Base-by-base conservation (phyloP, 768 basidiomycete genomes). In the Pleurotus platypus region DNA sequence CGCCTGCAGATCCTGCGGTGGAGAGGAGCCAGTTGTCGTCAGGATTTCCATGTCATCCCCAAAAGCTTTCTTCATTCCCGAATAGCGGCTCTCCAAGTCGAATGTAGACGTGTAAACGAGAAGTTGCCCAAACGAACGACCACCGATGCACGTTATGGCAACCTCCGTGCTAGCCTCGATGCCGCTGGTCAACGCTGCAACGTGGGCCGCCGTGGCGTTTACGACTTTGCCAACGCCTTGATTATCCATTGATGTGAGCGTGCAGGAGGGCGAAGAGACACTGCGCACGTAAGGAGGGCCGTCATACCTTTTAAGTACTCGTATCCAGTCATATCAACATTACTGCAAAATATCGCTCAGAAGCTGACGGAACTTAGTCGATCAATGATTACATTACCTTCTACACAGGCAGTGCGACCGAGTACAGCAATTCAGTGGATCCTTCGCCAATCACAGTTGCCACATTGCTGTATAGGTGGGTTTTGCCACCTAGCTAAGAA, bases 101-200 rank as follows among this genome's bases (percentile, higher is more conserved):
- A 53, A 53, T 2, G 51, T 18, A 15, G 51, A 53, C 5, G 38
- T 40, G 20, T 53, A 53, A 12, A 53, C 51, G 5, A 53, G 38
- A 20, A 53, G 51, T 40, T 53, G 51, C 12, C 51, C 51, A 11
- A 53, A 40, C 4, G 51, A 53, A 4, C 38, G 35, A 7, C 51
- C 51, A 8, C 51, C 51, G 16, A 53, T 53, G 37, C 51, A 53
- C 18, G 24, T 40, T 18, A 15, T 53, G 13, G 51, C 51, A n/a
- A 53, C 51, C n/a, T 53, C 51, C 11, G 37, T 53, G 51, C 51
- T 53, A 37, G 51, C 51, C 7, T 53, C 51, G 27, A 53, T 53
- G 35, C 51, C 51, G 20, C 51, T 53, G 15, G 51, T 53, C 38
- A 53, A n/a, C 15, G 51, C 51, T 12, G 51, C 51, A 40, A 53